Evolutionary conservation across 345 rosid species (phyloP), one percentile per base, ranked within the genome.

Genomic region (Erysimum cheiranthoides): DNA sequence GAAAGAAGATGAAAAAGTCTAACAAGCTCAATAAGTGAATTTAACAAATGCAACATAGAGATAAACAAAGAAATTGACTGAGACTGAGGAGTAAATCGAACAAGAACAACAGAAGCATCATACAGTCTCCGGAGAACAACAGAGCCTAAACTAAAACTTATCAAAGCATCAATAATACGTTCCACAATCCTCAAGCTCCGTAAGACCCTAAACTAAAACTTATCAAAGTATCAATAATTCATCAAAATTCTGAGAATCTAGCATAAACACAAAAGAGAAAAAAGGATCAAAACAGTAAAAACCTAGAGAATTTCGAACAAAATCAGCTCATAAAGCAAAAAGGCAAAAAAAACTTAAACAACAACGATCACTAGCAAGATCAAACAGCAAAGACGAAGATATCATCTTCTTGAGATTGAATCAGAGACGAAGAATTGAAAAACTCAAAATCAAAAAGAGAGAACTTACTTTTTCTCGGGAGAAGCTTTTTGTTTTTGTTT

Each of bases 151-250:
- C n/a, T n/a, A n/a, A n/a, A n/a, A n/a, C n/a, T n/a, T n/a, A n/a
- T n/a, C n/a, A n/a, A n/a, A n/a, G n/a, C n/a, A n/a, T n/a, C n/a
- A n/a, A n/a, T 17, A 65, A 31, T 17, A n/a, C 46, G 66, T 57
- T 61, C 10, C 62, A 31, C 16, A 52, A 47, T 49, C 50, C 14
- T 10, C 21, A 52, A 63, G 72, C 71, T 76, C 79, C 57, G 49
- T 61, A 61, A 68, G 68, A 68, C 57, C 75, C 70, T 54, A 70
- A 53, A 53, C 70, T 40, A 25, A 43, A 69, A 39, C 31, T 66
- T 14, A n/a, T n/a, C n/a, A n/a, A n/a, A n/a, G n/a, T n/a, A 65
- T 25, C 57, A 18, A 56, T 32, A 36, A 58, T 47, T n/a, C 73
- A 68, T 34, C 51, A 54, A 56, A 60, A 68, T 49, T 40, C 14